Percentiles rank a stretch among this genome's conserved stretches.
Evolutionary conservation across 2,329 filamentous ascomycete genomes (phyloP).

Genomic region (Domatiomyces globalis): DNA sequence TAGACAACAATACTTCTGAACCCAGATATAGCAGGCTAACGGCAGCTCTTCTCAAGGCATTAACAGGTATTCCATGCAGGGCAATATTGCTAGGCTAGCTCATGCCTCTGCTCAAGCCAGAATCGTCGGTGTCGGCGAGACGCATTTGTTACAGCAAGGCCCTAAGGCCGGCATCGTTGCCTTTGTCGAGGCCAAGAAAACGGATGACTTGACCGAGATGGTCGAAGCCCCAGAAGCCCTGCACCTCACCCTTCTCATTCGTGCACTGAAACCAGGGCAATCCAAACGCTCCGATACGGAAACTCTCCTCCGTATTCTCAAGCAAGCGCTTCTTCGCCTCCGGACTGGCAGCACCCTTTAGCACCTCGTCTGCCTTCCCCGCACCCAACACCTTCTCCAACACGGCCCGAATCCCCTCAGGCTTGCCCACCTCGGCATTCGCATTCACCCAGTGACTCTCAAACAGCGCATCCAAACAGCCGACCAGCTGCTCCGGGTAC

Average conservation of each 20-base stretch:
- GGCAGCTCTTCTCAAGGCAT: too few relatives aligned
- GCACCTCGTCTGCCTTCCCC: conserved; percentile 28
- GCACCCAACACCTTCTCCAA: conserved; percentile 33
- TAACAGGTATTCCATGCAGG: too few relatives aligned
- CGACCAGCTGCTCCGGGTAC: conserved; percentile 29
- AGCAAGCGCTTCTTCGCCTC: conserved; percentile 31
- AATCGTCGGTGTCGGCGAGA: too few relatives aligned
- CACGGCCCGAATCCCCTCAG: conserved; percentile 30
- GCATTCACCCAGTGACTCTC: conserved; percentile 37
- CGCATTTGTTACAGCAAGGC: neutral
- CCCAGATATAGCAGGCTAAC: too few relatives aligned
- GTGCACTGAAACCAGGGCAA: conserved; percentile 46
- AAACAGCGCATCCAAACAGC: conserved; percentile 35
- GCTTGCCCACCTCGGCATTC: conserved; percentile 27
- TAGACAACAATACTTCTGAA: too few relatives aligned
- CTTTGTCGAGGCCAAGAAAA: conserved; percentile 36
- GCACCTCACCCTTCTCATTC: conserved; percentile 38
- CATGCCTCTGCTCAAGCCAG: too few relatives aligned
- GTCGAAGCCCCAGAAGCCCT: conserved; percentile 48
- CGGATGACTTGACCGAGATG: conserved; percentile 42
- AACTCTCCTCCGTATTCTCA: conserved; percentile 38
- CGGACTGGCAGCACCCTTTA: conserved; percentile 22
- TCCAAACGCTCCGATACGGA: conserved; percentile 44
- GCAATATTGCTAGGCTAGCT: too few relatives aligned
- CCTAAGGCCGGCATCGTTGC: neutral